These are phyloP conservation scores for Fusarium ambrosium DNA, from an alignment of 2,329 filamentous ascomycete species.

Conservation along the genomic window DNA sequence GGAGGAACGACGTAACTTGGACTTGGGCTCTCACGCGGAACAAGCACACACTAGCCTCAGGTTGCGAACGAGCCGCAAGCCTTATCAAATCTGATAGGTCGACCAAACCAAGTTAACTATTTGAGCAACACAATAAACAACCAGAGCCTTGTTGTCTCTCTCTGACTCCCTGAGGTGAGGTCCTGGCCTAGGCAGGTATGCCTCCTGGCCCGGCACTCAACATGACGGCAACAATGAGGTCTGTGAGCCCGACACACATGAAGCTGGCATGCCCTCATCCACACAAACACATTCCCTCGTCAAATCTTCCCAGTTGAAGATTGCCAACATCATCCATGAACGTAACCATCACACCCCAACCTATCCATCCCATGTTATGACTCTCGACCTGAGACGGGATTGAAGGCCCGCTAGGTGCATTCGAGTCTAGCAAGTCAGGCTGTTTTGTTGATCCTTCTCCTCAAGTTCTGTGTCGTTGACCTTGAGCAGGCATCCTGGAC, in stretches of 20 bases:
- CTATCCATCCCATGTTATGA: not conserved
- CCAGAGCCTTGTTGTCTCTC: slow-evolving; percentile 21
- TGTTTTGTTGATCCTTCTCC: not conserved
- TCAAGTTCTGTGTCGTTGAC: slow-evolving; percentile 7
- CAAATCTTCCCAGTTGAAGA: slow-evolving; percentile 3
- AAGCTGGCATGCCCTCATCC: slow-evolving; percentile 6
- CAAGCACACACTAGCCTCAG: slow-evolving; percentile 50
- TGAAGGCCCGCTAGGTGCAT: not conserved
- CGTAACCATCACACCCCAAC: not conserved
- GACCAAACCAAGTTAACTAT: slow-evolving; percentile 43
- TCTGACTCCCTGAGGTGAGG: not conserved
- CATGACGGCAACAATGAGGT: not conserved
- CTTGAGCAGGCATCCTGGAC: slow-evolving; percentile 28
- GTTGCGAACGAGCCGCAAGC: slow-evolving; percentile 48
- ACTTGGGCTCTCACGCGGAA: slow-evolving; percentile 44
- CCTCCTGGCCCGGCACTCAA: slow-evolving; percentile 5
- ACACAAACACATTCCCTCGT: slow-evolving; percentile 2
- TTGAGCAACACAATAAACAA: slow-evolving; percentile 30
- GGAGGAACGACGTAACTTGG: slow-evolving; percentile 49
- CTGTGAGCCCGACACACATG: slow-evolving; percentile 10
- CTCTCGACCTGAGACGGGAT: not conserved
- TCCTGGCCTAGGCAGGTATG: not conserved
- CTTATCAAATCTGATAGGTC: slow-evolving; percentile 50
- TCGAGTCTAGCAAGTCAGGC: not conserved
- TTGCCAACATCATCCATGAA: slow-evolving; percentile 9